Base-by-base conservation (phyloP, 2,329 filamentous ascomycete species). In the Venturia effusa region DNA sequence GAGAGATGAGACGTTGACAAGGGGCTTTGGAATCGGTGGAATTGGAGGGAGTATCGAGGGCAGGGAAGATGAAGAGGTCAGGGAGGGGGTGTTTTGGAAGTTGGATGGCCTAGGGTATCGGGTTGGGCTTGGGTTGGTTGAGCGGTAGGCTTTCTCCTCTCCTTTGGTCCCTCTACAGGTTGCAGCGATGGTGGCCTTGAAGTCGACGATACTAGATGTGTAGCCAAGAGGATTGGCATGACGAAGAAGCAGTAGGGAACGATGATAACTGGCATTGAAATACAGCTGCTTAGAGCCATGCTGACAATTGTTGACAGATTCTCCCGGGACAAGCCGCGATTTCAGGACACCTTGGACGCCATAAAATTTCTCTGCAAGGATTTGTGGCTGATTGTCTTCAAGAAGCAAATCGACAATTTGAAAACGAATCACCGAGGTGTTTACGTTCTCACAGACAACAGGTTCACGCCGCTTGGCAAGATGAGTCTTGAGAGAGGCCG, bases 311-410 rank as follows among this genome's bases (percentile, higher is more conserved):
- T 41, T 19, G 63, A 13, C 69, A 92, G 89, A 62, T 92, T 94
- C 79, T 91, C 89, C 11, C 83, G 84, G 72, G 89, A 95, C 74
- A 83, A 91, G 61, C 91, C 93, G 48, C 89, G 92, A 60, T 95
- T 97, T 73, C 90, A 88, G 66, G 92, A 96, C 70, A 92, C 92
- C 4, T 84, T 99, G 51, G 94, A 97, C 73, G 89, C 92, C 61
- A 99, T 99, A 74, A 99, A 99, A 75, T 97, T 99, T 72, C 81
- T 99, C 61, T 99, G 94, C 84, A 99, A 99, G 79, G 94, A 99
- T 75, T 82, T 99, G 55, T 99, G 94, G 94, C 92, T 86, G 40
- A 81, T 97, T 24, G 84, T 97, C 19, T 99, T 97, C 76, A 84
- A 90, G 73, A 99, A 99, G 77, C 95, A 97, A 75, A 90, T 99